Conservation (phyloP, 148 eudicot species). For the Vaccinium macrocarpon region DNA sequence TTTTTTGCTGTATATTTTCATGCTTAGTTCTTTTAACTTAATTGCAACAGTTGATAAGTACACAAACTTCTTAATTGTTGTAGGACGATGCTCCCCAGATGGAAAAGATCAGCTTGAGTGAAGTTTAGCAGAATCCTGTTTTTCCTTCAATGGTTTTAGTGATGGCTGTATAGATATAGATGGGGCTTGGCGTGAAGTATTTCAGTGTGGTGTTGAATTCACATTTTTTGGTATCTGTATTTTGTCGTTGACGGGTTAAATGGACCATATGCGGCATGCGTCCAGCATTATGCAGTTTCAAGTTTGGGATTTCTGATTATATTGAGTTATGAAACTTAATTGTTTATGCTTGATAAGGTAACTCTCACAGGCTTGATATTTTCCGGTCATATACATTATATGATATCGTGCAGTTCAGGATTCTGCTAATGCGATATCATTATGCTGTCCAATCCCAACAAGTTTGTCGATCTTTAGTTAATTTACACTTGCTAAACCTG, state of each 20-base stretch:
- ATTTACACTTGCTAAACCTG: background rate
- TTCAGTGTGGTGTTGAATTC: slow-evolving; percentile 4
- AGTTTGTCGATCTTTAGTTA: background rate
- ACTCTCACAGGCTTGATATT: background rate
- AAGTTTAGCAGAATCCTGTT: slow-evolving; percentile 13
- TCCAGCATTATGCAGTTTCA: background rate
- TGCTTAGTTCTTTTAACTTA: background rate
- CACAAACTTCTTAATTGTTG: background rate
- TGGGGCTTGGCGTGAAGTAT: background rate
- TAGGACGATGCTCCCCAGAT: slow-evolving; percentile 34
- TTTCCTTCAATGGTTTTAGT: background rate
- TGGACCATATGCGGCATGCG: no score
- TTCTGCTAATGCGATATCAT: background rate
- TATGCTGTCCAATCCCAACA: background rate
- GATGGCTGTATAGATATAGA: slow-evolving; percentile 17
- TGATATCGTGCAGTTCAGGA: background rate
- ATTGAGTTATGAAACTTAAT: background rate
- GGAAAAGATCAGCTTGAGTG: slow-evolving; percentile 36
- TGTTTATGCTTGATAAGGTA: background rate
- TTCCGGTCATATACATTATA: background rate
- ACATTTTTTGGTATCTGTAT: background rate
- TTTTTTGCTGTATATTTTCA: background rate
- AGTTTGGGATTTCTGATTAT: background rate
- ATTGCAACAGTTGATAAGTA: background rate
- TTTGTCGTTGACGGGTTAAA: background rate